A percentile compares a stretch with the other conserved stretches of the same genome.
Evolutionary conservation across 345 rosid genomes (phyloP).

Genomic region (Pugionium cornutum): DNA sequence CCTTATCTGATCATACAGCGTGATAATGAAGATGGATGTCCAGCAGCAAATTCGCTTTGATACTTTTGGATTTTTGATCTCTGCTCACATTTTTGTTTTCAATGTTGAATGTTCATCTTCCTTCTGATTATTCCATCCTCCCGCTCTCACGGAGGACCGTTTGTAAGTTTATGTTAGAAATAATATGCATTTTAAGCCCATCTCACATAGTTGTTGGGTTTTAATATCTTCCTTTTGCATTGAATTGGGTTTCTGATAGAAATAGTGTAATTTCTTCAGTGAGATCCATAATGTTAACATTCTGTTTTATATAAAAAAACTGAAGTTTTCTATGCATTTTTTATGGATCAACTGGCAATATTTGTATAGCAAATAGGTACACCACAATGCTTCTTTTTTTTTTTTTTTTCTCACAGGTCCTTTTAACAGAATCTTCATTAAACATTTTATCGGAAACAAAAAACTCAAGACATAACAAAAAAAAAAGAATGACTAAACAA

Average conservation of each 20-base stretch:
- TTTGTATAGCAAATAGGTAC: no score
- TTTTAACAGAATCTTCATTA: slow-evolving; percentile 2
- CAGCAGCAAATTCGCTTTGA: slow-evolving; percentile 75
- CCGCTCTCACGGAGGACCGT: slow-evolving; percentile 1
- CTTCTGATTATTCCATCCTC: slow-evolving; percentile 5
- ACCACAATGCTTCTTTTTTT: no score
- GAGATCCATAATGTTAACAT: no score
- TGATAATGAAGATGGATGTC: slow-evolving; percentile 96
- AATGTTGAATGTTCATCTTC: slow-evolving; percentile 10
- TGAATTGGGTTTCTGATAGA: no score
- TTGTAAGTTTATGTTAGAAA: neutral
- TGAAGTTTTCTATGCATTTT: no score
- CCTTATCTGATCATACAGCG: slow-evolving; percentile 86
- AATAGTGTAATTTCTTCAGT: no score
- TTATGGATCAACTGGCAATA: no score
- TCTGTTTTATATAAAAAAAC: no score
- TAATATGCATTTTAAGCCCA: slow-evolving; percentile 34
- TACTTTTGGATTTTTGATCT: no score
- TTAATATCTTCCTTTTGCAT: no score
- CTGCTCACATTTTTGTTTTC: slow-evolving; percentile 10
- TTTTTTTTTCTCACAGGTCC: no score
- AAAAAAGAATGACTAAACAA: slow-evolving; percentile 36
- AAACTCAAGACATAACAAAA: slow-evolving; percentile 8
- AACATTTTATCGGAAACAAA: neutral
- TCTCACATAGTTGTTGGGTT: slow-evolving; percentile 19